Percentiles rank a stretch among this genome's conserved stretches.
These are phyloP conservation scores for Linnemannia hyalina DNA, from an alignment of 192 early-diverging fungal species.

Conservation along the genomic window DNA sequence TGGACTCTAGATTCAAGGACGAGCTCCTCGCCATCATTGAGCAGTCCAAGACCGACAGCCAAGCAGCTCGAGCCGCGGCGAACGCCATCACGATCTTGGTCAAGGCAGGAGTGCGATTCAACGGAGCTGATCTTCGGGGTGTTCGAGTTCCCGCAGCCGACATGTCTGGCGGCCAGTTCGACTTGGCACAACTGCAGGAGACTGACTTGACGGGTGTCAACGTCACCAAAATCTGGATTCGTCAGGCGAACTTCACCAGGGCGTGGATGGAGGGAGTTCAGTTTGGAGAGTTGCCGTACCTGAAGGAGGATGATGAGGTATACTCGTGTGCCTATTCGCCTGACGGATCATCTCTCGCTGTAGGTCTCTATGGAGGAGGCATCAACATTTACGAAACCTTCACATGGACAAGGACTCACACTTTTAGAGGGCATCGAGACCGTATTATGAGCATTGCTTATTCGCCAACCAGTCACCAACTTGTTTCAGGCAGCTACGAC, in stretches of 20 bases:
- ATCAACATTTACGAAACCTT: neutral
- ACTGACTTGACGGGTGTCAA: slow-evolving; percentile 6
- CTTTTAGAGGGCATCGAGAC: neutral
- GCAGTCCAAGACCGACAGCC: slow-evolving; percentile 1
- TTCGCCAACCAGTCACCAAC: neutral
- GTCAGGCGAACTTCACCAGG: neutral
- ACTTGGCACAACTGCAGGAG: slow-evolving; percentile 3
- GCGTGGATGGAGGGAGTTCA: slow-evolving; percentile 7
- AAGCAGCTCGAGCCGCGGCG: neutral
- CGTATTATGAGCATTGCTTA: neutral
- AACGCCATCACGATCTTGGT: slow-evolving; percentile 22
- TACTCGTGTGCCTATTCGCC: slow-evolving; percentile 3
- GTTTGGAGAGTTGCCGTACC: slow-evolving; percentile 11
- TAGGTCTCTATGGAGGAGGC: neutral
- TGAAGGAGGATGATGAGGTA: neutral
- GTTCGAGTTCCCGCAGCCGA: slow-evolving; percentile 13
- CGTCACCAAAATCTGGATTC: neutral
- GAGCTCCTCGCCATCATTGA: slow-evolving; percentile 9
- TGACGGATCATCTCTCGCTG: neutral
- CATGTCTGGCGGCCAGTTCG: slow-evolving; percentile 7
- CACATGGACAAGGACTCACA: neutral
- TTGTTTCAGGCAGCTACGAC: neutral
- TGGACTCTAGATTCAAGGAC: slow-evolving; percentile 1
- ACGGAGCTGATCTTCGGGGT: slow-evolving; percentile 8
- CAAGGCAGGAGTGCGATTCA: slow-evolving; percentile 3